Conservation (phyloP, 179 eudicot genomes). For the Pouteria campechiana region DNA sequence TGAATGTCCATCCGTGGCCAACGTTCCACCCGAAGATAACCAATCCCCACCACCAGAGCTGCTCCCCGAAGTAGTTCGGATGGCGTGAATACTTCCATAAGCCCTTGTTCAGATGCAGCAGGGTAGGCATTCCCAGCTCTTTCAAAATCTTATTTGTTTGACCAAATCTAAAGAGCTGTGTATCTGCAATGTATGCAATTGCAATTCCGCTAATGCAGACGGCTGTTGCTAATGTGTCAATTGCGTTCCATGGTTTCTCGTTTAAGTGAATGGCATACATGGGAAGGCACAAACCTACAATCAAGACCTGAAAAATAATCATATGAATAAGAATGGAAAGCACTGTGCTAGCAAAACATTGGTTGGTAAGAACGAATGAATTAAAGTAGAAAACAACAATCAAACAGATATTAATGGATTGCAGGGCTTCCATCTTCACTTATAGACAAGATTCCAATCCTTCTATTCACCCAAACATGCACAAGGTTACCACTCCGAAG, state of each 20-base stretch:
- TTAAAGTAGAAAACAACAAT: too few species aligned
- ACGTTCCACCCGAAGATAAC: conserved; percentile 66
- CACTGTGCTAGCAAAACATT: too few species aligned
- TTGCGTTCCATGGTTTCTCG: conserved; percentile 39
- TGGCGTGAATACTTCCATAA: conserved; percentile 86
- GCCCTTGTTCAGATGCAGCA: conserved; percentile 55
- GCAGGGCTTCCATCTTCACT: too few species aligned
- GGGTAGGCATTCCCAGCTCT: conserved; percentile 32
- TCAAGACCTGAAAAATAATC: conserved; percentile 72
- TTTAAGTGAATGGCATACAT: conserved; percentile 57
- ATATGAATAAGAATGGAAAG: too few species aligned
- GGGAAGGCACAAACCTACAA: conserved; percentile 65
- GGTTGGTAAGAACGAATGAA: too few species aligned
- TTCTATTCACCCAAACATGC: too few species aligned
- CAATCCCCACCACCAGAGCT: conserved; percentile 99
- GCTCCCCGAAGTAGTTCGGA: conserved; percentile 97
- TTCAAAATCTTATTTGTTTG: conserved; percentile 37
- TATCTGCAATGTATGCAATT: conserved; percentile 65
- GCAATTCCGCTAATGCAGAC: conserved; percentile 53
- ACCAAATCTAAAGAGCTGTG: conserved; percentile 59
- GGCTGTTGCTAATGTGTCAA: conserved; percentile 47
- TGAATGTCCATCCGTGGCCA: conserved; percentile 45
- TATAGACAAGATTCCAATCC: too few species aligned
- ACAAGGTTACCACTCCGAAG: too few species aligned
- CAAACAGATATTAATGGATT: too few species aligned